Evolutionary conservation across 2,329 filamentous ascomycete genomes (phyloP), one percentile per base, ranked within the genome.

Genomic region (Apiospora pterosperma): DNA sequence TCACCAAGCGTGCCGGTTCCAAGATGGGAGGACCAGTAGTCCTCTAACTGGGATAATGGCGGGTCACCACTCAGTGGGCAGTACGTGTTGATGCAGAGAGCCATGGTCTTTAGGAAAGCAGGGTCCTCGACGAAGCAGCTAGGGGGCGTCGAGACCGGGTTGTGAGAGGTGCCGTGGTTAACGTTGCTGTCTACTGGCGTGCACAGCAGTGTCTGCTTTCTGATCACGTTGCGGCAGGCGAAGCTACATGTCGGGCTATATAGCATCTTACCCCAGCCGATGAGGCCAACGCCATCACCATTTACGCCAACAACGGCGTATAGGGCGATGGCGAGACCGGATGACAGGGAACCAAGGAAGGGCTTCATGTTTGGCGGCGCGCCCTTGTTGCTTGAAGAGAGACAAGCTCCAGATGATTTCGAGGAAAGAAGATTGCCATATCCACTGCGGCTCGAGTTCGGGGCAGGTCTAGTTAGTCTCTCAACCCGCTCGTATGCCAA

Each of bases 61-160:
- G 71, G 70, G 1, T 68, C 65, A 3, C 69, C 72, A 16, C 66
- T 70, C 4, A 62, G 42, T 34, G 70, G 68, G 42, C 76, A 77
- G 61, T 76, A 52, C 73, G 70, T 74, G 59, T 74, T 66, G 59
- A 78, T 76, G 55, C 76, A 78, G 16, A 76, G 69, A 0, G 76
- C 75, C 70, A 77, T 71, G 3, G 75, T 76, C 12, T 70, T 69
- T 34, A 76, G 68, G 60, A 77, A 77, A 4, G 68, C 68, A 10
- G 63, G 63, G 21, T 77, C 74, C 8, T 63, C 69, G 0, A 70
- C 68, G 65, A 70, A 77, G 67, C 76, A 78, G 0, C 70, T 68
- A 0, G 71, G 70, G 0, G 74, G 68, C 2, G 74, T 76, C 3
- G 62, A 64, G 11, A 63, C 63, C 10, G 69, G 65, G 21, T 44